phyloP scores from a whole-genome alignment of 2,329 filamentous ascomycete genomes.

The Didymella arachidicola region DNA sequence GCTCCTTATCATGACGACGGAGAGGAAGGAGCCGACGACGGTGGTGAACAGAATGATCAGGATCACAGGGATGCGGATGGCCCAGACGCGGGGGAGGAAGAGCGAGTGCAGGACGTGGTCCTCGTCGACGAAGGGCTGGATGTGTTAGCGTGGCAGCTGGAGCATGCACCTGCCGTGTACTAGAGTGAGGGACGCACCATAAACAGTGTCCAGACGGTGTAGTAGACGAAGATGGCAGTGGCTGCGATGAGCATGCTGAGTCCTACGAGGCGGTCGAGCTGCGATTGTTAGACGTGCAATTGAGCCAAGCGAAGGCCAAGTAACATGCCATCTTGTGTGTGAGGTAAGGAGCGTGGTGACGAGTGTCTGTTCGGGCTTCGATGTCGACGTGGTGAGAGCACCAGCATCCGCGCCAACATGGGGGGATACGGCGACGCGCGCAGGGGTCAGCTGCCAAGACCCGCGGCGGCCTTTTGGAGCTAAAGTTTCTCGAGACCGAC shows the following conservation, averaged over 20 bases:
- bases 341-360: slow-evolving; percentile 20
- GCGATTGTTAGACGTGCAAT: slow-evolving; percentile 20
- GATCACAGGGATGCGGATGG: slow-evolving; percentile 97
- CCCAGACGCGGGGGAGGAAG: slow-evolving; percentile 98
- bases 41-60: slow-evolving; percentile 89
- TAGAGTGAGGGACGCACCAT: slow-evolving; percentile 69
- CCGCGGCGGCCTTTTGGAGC: slow-evolving; percentile 16
- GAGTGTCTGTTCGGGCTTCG: slow-evolving; percentile 10
- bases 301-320: background rate
- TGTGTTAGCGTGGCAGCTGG: slow-evolving; percentile 4
- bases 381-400: slow-evolving; percentile 18
- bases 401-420: background rate
- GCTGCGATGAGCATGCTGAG: slow-evolving; percentile 78
- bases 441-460: slow-evolving; percentile 18
- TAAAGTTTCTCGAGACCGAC: slow-evolving; percentile 39
- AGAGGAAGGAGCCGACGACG: slow-evolving; percentile 94
- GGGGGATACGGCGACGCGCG: background rate
- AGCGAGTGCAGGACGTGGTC: slow-evolving; percentile 92
- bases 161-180: no score
- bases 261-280: slow-evolving; percentile 91
- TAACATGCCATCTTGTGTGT: slow-evolving; percentile 17
- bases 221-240: slow-evolving; percentile 83
- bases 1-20: slow-evolving; percentile 98
- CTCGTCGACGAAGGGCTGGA: slow-evolving; percentile 93
- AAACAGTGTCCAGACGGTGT: slow-evolving; percentile 95